phyloP scores from a whole-genome alignment of 1,284 basidiomycete genomes.

The Puccinia triticina region DNA sequence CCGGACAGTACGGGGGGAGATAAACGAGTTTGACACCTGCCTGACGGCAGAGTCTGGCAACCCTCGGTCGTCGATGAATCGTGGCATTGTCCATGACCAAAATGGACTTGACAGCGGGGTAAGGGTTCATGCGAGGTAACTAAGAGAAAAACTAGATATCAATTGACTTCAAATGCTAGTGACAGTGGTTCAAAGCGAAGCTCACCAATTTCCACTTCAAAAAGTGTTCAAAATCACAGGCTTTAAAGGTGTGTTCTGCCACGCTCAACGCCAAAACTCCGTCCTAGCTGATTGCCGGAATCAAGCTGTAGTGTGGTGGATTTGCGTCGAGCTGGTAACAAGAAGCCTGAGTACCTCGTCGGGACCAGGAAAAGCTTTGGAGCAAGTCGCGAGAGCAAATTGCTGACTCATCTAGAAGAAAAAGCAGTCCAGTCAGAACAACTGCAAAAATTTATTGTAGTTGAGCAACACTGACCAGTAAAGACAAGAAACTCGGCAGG shows the following conservation, averaged over 20 bases:
- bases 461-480: no score
- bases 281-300: background rate
- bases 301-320: background rate
- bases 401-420: background rate
- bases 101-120: background rate
- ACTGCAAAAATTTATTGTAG: background rate
- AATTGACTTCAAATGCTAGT: no score
- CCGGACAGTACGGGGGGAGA: slow-evolving; percentile 21
- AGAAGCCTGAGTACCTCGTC: background rate
- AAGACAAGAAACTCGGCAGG: slow-evolving; percentile 1
- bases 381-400: background rate
- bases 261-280: background rate
- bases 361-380: background rate
- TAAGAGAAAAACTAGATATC: background rate
- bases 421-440: no score
- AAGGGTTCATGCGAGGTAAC: slow-evolving; percentile 10
- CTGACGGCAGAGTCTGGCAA: background rate
- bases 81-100: slow-evolving; percentile 20
- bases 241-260: background rate
- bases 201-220: slow-evolving; percentile 5
- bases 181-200: no score
- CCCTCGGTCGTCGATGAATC: background rate
- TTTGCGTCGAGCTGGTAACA: background rate
- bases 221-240: background rate
- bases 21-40: background rate